These are phyloP conservation scores for Candida corydali DNA, from an alignment of 805 yeast genomes.

Conservation along the genomic window DNA sequence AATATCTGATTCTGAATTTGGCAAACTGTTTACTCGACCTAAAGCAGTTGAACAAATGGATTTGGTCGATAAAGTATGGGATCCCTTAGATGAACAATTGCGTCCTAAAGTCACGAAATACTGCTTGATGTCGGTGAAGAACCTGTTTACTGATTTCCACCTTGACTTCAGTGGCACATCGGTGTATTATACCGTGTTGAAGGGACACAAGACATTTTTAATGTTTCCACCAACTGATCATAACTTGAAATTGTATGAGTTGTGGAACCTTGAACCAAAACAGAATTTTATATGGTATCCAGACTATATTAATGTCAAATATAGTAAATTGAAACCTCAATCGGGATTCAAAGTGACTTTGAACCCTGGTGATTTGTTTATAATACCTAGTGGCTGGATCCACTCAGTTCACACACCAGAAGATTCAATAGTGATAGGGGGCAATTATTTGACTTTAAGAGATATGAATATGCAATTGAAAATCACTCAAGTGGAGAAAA, in stretches of 20 bases:
- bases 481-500: constrained; percentile 58
- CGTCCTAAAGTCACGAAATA: constrained; percentile 69
- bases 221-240: constrained; percentile 71
- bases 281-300: constrained; percentile 67
- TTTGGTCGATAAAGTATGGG: constrained; percentile 68
- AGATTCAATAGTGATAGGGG: constrained; percentile 83
- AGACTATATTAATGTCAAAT: constrained; percentile 36
- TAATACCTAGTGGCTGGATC: constrained; percentile 91
- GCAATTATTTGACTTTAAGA: constrained; percentile 70
- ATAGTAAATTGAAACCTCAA: constrained; percentile 23
- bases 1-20: constrained; percentile 55
- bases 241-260: constrained; percentile 58
- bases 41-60: constrained; percentile 60
- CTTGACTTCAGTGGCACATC: constrained; percentile 91
- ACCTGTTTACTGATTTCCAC: constrained; percentile 86
- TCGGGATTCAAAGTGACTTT: constrained; percentile 53
- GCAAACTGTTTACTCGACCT: constrained; percentile 56
- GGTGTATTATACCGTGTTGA: constrained; percentile 77
- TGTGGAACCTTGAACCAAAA: constrained; percentile 67
- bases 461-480: constrained; percentile 61
- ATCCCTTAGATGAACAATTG: constrained; percentile 17
- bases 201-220: constrained; percentile 72
- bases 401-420: constrained; percentile 83
- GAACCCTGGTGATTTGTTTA: constrained; percentile 64
- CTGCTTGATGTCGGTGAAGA: constrained; percentile 78